Base-by-base conservation (phyloP, 2,329 filamentous ascomycete species). In the Apiospora kogelbergensis region DNA sequence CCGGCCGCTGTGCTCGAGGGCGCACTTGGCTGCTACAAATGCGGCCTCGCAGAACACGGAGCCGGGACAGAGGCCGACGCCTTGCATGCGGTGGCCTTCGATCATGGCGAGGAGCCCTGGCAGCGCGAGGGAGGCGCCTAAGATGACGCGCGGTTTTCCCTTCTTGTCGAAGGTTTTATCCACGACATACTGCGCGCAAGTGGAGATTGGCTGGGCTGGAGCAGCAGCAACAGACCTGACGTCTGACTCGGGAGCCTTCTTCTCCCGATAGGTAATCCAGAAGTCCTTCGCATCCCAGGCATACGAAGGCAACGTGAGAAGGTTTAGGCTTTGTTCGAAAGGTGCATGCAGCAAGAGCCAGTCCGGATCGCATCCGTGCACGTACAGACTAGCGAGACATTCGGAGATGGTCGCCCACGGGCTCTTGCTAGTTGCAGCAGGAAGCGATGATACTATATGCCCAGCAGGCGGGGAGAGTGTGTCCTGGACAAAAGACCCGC, bases 331-430 rank as follows among this genome's bases (percentile, higher is more conserved):
- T 9, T 1, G 20, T 6, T 17, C 84, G 78, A 89, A 90, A 66
- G 85, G 81, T 42, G 80, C 78, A 76, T 90, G 87, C 76, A 84
- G 89, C 74, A 88, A 87, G 65, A 84, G 82, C 83, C 89, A 91
- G 73, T 65, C 33, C 22, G 74, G 70, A 15, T 70, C 64, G 6
- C 87, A 79, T 70, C 86, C 86, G 33, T 80, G 81, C 9, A 78
- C 75, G 77, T 86, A 86, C 2, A 90, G 76, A 2, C 80, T 76
- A 33, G 80, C 80, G 67, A 88, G 78, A 71, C 78, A 84, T 66
- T 76, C 81, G 13, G 84, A 76, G n/a, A 89, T 78, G 1, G 84
- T 85, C 48, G 13, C 11, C 66, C 44, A 65, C 9, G 17, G 13
- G 26, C 7, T 9, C 24, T n/a, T 33, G 40, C 71, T 70, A 10